Evolutionary conservation across 495 filamentous ascomycete species (phyloP).

Genomic region (Penicillium ochrochloron): DNA sequence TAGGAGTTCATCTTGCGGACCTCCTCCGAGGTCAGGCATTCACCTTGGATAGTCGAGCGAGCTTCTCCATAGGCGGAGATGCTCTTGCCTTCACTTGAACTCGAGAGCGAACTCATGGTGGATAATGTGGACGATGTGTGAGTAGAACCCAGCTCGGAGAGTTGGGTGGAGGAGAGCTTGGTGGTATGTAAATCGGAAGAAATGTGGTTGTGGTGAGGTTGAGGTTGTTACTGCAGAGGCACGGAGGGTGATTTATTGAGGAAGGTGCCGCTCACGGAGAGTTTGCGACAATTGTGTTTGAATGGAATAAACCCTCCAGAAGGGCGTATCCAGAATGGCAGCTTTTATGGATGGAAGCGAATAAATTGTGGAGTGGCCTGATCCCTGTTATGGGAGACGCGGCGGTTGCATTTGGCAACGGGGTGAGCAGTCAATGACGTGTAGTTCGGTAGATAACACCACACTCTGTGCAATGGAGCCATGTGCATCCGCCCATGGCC

Average conservation of each 20-base stretch:
- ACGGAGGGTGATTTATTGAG: neutral
- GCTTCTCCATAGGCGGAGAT: constrained; percentile 67
- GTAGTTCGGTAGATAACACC: constrained; percentile 1
- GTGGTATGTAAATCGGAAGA: neutral
- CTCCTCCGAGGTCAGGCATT: constrained; percentile 64
- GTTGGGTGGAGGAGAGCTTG: neutral
- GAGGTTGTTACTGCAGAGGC: neutral
- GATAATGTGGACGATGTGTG: neutral
- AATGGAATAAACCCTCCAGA: neutral
- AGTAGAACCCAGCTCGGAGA: too few relatives aligned
- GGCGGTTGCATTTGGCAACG: neutral
- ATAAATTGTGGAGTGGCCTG: constrained; percentile 1
- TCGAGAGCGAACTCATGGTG: constrained; percentile 18
- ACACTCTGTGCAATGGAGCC: neutral
- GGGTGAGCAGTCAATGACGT: constrained; percentile 7
- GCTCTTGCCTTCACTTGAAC: constrained; percentile 32
- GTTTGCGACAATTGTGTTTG: neutral
- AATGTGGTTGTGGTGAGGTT: neutral
- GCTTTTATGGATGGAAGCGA: neutral
- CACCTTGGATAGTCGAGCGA: constrained; percentile 63
- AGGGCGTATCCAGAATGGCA: neutral
- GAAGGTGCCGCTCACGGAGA: neutral
- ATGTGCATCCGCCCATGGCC: neutral
- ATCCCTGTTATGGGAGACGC: neutral
- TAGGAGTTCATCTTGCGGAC: constrained; percentile 67